Evolutionary conservation across 2,329 filamentous ascomycete species (phyloP).

Genomic region (Aspergillus fumigatiaffinis): DNA sequence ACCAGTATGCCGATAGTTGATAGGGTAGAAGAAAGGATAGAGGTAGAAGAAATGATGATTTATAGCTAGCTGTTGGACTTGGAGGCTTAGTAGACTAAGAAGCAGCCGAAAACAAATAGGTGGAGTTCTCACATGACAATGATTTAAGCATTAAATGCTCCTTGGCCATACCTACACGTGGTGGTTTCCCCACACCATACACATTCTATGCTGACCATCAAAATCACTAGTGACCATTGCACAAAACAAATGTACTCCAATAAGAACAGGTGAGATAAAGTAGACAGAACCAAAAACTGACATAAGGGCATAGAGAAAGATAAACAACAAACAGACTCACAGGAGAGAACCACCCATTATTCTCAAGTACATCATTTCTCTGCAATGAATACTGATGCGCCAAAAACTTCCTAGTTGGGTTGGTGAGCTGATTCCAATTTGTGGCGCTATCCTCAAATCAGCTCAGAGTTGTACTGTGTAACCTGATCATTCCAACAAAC

Average conservation of each 20-base stretch:
- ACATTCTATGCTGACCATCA: too few relatives aligned
- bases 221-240: not conserved
- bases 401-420: not conserved
- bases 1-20: too few relatives aligned
- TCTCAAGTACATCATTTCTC: not conserved
- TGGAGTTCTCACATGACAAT: not conserved
- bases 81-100: not conserved
- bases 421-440: not conserved
- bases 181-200: too few relatives aligned
- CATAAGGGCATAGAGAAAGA: not conserved
- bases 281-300: not conserved
- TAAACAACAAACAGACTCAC: not conserved
- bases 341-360: not conserved
- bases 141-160: too few relatives aligned
- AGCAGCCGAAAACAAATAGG: not conserved
- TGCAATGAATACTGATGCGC: not conserved
- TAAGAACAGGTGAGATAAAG: not conserved
- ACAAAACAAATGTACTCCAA: not conserved
- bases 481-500: not conserved
- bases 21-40: not conserved
- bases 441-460: not conserved
- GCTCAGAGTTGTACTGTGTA: not conserved
- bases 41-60: not conserved
- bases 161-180: too few relatives aligned
- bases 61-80: not conserved